Base-by-base conservation (phyloP, 768 basidiomycete genomes). In the Exidia glandulosa region DNA sequence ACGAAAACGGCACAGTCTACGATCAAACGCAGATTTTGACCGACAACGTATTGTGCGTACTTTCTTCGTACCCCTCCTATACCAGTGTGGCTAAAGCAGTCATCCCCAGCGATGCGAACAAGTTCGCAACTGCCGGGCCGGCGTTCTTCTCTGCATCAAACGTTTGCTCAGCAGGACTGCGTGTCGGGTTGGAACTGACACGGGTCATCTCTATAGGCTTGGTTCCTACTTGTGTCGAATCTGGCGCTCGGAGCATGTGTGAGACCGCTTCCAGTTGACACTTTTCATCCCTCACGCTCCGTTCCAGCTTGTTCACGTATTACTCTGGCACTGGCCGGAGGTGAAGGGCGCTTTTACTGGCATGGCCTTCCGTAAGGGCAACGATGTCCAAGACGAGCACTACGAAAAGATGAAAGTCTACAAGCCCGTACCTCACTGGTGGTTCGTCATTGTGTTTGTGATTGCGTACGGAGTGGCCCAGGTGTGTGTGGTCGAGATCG, bases 221-320 rank as follows among this genome's bases (percentile, higher is more conserved):
- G 70, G 59, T 72, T 68, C 65, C 66, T 71, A 52, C 67, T 73
- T 59, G 69, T 69, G 2, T 73, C 72, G 7, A 73, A 73, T 63
- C 60, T 73, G 29, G 69, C 72, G 29, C 68, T 73, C 33, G 70
- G 72, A 14, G 69, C 72, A 1, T 66, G 66, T n/a, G 63, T 64
- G 47, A 48, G 61, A n/a, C n/a, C 36, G 36, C 19, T 37, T 37
- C 12, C 36, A 10, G 36, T n/a, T 37, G 3, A 19, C 36, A 37
- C 36, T 37, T 37, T 37, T 37, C 3, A 12, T 45, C 5, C 41
- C 23, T 6, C 16, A 6, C 6, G 41, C 6, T 45, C 6, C n/a
- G n/a, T 13, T 19, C 19, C 16, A 45, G 41, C 41, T 70, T 59
- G 70, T 71, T 1, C 72, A 66, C 59, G 54, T 62, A 41, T 54